A percentile compares a stretch with the other conserved stretches of the same genome.
Evolutionary conservation across 1,139 yeast species (phyloP).

Genomic region (Taphrina wiesneri): DNA sequence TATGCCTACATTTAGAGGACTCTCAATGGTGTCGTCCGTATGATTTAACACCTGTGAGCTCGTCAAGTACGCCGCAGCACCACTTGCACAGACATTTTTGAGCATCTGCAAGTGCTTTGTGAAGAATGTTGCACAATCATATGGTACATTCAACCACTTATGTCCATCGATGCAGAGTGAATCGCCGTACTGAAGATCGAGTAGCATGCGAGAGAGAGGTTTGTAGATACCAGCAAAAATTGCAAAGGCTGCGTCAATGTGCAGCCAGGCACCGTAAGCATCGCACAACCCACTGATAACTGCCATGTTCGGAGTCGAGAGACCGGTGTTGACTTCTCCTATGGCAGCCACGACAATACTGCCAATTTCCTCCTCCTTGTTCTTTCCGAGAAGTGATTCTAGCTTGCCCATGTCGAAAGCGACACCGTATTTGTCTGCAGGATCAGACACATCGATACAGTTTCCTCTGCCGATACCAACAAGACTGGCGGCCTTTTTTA

Average conservation of each 20-base stretch:
- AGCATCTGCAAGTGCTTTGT: background rate
- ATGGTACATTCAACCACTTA: constrained; percentile 19
- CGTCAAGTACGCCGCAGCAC: constrained; percentile 17
- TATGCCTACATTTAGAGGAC: constrained; percentile 16
- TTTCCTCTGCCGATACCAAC: constrained; percentile 4
- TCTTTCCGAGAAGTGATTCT: background rate
- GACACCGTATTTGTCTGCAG: constrained; percentile 3
- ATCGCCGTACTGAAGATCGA: background rate
- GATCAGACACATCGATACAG: constrained; percentile 1
- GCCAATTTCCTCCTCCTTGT: background rate
- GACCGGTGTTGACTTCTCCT: constrained; percentile 18
- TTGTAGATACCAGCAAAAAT: constrained; percentile 1
- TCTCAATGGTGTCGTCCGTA: background rate
- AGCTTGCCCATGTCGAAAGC: background rate
- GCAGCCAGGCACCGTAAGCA: constrained; percentile 12
- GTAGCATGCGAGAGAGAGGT: background rate
- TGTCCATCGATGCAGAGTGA: constrained; percentile 22
- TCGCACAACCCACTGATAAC: background rate
- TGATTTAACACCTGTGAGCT: background rate
- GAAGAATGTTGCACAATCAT: constrained; percentile 15
- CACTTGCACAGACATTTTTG: constrained; percentile 14
- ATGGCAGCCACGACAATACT: constrained; percentile 9
- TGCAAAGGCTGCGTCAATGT: constrained; percentile 17
- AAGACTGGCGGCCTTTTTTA: constrained; percentile 2
- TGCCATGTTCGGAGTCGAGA: background rate